Evolutionary conservation across 2,329 filamentous ascomycete genomes (phyloP).

Genomic region (Neospermospora avenae): DNA sequence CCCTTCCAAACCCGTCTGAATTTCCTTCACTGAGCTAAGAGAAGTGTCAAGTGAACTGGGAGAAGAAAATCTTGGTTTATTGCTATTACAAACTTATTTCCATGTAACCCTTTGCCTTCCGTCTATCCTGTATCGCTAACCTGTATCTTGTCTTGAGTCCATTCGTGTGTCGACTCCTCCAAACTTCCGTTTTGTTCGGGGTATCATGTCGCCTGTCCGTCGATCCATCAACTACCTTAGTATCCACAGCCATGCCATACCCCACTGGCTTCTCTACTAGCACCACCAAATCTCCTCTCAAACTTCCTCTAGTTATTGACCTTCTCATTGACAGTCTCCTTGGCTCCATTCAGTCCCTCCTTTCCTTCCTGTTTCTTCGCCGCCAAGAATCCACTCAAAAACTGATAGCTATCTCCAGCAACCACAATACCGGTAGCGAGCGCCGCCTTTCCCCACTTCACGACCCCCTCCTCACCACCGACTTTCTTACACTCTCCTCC

Average conservation of each 20-base stretch:
- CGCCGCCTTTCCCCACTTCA: slow-evolving; percentile 68
- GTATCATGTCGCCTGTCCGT: neutral
- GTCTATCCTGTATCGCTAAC: too few species aligned
- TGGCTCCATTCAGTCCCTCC: slow-evolving; percentile 41
- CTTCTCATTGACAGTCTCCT: slow-evolving; percentile 51
- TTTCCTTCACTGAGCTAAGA: too few species aligned
- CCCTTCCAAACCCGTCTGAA: too few species aligned
- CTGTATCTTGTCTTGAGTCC: too few species aligned
- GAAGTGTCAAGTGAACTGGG: too few species aligned
- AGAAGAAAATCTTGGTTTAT: too few species aligned
- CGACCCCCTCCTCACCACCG: slow-evolving; percentile 59
- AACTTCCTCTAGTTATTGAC: neutral
- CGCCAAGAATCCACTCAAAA: slow-evolving; percentile 56
- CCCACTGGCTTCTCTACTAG: neutral
- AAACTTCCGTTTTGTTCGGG: neutral
- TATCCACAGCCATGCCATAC: neutral
- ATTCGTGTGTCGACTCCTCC: too few species aligned
- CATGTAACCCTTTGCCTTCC: too few species aligned
- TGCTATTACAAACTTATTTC: too few species aligned
- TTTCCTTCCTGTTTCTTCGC: slow-evolving; percentile 51
- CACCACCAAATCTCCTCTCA: neutral
- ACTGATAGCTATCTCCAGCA: slow-evolving; percentile 60
- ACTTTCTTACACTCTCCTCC: slow-evolving; percentile 59
- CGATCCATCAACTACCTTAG: neutral
- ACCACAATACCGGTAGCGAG: slow-evolving; percentile 66